Conservation (phyloP, 768 basidiomycete genomes). For the Russula abietina region DNA sequence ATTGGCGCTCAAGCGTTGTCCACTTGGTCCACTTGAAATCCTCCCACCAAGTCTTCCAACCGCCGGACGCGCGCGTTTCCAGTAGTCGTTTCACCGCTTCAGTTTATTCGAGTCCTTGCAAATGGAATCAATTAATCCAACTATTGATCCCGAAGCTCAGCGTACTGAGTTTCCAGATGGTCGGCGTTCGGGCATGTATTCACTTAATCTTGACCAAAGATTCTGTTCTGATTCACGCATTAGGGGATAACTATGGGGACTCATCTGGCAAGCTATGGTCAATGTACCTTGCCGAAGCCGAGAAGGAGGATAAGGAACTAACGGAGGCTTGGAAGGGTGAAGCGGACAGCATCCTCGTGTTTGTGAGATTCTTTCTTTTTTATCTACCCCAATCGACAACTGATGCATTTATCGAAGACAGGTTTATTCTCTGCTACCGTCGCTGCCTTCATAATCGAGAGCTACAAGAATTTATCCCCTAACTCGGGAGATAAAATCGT, state of each 20-base stretch:
- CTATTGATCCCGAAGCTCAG: neutral
- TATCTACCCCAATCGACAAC: neutral
- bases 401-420: slow-evolving; percentile 3
- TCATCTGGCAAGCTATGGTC: slow-evolving; percentile 6
- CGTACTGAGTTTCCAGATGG: neutral
- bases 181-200: neutral
- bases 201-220: neutral
- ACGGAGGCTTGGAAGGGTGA: slow-evolving; percentile 11
- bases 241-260: slow-evolving; percentile 4
- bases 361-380: neutral
- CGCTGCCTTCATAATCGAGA: slow-evolving; percentile 5
- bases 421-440: slow-evolving; percentile 18
- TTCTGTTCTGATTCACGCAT: neutral
- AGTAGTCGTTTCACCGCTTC: neutral
- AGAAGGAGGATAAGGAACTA: slow-evolving; percentile 1
- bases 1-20: too few relatives aligned
- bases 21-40: too few relatives aligned
- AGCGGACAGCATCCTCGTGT: slow-evolving; percentile 4
- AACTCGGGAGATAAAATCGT: neutral
- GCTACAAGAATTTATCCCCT: slow-evolving; percentile 11
- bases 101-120: neutral
- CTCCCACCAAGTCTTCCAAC: too few relatives aligned
- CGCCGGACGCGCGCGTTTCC: neutral
- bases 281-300: slow-evolving; percentile 7
- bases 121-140: neutral